Evolutionary conservation across 768 basidiomycete genomes (phyloP).

Genomic region (Boletellus emodensis): DNA sequence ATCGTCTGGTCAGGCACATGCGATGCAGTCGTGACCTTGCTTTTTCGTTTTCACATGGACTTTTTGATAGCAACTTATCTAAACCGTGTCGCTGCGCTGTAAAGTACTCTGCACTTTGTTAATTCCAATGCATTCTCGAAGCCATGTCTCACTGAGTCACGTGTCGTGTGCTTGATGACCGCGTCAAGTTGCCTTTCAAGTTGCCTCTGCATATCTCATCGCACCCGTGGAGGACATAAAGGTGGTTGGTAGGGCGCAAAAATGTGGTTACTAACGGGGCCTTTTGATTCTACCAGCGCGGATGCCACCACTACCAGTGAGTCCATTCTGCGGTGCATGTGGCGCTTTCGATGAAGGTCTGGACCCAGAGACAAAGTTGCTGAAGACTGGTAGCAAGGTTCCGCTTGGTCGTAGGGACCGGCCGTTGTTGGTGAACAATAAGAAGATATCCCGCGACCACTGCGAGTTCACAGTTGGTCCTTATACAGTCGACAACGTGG

Average conservation of each 20-base stretch:
- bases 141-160: no score
- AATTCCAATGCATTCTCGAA: background rate
- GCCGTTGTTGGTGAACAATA: constrained; percentile 50
- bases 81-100: constrained; percentile 10
- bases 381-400: constrained; percentile 58
- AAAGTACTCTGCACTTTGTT: constrained; percentile 16
- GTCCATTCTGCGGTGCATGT: constrained; percentile 26
- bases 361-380: constrained; percentile 47
- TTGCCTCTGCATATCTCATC: no score
- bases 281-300: constrained; percentile 43
- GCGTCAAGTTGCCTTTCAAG: no score
- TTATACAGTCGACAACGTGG: constrained; percentile 51
- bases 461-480: constrained; percentile 53
- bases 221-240: no score
- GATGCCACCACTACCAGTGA: constrained; percentile 41
- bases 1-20: constrained; percentile 15
- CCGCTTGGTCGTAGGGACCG: constrained; percentile 54
- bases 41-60: constrained; percentile 2
- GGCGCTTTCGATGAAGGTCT: background rate
- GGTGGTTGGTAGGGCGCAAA: no score
- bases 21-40: constrained; percentile 10
- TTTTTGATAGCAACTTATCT: constrained; percentile 8
- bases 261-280: constrained; percentile 57
- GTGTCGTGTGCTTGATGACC: no score
- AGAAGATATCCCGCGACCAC: constrained; percentile 63